Evolutionary conservation across 371 early-diverging fungal genomes (phyloP).

Genomic region (Blastocladiella emersonii): DNA sequence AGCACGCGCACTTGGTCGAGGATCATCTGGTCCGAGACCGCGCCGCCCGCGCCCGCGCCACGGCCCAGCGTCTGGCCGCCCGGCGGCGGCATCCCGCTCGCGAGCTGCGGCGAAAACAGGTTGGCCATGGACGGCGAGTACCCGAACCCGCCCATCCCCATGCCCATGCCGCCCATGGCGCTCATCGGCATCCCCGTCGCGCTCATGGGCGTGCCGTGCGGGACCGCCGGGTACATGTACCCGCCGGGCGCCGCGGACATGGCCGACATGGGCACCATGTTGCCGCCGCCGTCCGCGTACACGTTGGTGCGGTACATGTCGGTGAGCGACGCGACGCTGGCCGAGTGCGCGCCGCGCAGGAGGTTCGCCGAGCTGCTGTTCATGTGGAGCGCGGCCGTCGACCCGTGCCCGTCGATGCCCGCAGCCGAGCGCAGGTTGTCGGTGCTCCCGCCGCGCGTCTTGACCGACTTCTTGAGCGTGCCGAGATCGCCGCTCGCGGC

Average conservation of each 20-base stretch:
- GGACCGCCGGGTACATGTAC: no score
- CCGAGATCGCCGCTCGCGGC: no score
- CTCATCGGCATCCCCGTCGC: background rate
- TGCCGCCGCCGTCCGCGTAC: background rate
- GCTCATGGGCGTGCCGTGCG: background rate
- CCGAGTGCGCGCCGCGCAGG: background rate
- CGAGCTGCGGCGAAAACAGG: background rate
- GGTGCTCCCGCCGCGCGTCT: background rate
- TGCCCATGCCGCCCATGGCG: no score
- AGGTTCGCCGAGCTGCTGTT: background rate
- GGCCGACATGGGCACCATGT: no score
- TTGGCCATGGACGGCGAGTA: background rate
- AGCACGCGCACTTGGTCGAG: conserved; percentile 63
- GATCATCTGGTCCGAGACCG: conserved; percentile 53
- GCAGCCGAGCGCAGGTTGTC: background rate
- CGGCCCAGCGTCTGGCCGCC: background rate
- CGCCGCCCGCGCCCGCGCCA: background rate
- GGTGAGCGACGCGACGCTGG: background rate
- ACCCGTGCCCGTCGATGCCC: background rate
- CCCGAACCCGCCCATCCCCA: no score
- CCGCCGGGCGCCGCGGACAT: no score
- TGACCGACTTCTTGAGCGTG: no score
- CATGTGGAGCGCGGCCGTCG: background rate
- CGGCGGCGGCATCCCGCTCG: background rate
- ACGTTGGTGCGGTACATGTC: background rate